phyloP scores from a whole-genome alignment of 176 grass and related monocot genomes.

The bread wheat (Triticum aestivum) region DNA sequence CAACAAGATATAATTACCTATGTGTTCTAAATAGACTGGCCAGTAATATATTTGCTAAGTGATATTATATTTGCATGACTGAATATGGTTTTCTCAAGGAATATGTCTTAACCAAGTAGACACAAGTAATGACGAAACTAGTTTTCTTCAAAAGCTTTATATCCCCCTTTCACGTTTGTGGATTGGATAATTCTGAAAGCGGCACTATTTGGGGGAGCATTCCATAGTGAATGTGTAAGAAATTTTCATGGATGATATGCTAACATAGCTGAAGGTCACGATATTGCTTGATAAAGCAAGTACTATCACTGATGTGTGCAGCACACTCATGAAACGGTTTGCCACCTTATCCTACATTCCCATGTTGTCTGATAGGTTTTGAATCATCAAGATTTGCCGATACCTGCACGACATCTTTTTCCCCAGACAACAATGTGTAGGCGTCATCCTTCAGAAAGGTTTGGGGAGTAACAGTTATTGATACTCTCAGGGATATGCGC shows the following conservation, averaged over 20 bases:
- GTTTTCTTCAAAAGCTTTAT: neutral
- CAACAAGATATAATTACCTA: neutral
- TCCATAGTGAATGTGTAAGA: neutral
- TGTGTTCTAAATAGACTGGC: neutral
- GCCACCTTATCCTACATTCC: neutral
- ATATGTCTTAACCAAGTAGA: constrained; percentile 5
- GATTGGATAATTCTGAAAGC: neutral
- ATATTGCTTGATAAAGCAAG: neutral
- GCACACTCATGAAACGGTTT: neutral
- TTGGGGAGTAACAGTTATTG: neutral
- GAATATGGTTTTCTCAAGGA: neutral
- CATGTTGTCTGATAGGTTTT: neutral
- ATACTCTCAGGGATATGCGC: neutral
- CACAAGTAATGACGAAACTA: neutral
- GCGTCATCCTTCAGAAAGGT: constrained; percentile 1
- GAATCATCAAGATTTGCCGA: neutral
- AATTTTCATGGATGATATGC: neutral
- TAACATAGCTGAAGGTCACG: neutral
- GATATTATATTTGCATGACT: neutral
- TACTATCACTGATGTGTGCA: neutral
- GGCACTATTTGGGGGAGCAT: neutral
- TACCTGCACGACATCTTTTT: neutral
- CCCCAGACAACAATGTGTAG: neutral
- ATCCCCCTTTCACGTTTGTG: neutral
- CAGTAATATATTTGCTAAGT: too few relatives aligned